Base-by-base conservation (phyloP, 306 rosid species). In the Trichosanthes cucumerina region DNA sequence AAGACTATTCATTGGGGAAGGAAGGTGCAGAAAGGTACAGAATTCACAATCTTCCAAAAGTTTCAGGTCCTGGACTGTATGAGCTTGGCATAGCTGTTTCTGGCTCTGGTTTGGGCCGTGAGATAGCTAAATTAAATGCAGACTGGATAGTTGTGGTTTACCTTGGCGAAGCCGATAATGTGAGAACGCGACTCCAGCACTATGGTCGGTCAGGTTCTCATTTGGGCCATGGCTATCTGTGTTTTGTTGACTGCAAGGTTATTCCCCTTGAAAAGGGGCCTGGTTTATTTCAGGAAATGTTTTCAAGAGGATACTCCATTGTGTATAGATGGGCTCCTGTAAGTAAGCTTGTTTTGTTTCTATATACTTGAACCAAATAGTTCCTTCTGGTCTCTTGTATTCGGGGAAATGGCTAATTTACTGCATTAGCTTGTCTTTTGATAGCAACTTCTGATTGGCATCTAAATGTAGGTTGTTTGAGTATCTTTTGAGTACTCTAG, bases 291-390 rank as follows among this genome's bases (percentile, higher is more conserved):
- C 86, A 84, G 36, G 86, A 87, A 47, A 83, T 90, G 1, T 86
- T 94, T 80, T 75, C 86, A 11, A 83, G 77, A 64, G 90, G 91
- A 72, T 90, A 81, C 84, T 82, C 96, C 11, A 81, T 94, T 57
- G 85, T 89, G 54, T 94, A 75, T 81, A 85, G 98, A 94, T 92
- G 98, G 97, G 93, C 95, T 60, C 84, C 89, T 78, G 98, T 94
- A 81, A 90, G 96, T 87, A 69, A 59, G 84, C 62, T 49, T 70
- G 31, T 75, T 71, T 34, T 63, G 76, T 56, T 49, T 64, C 6
- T 80, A 81, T 53, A 21, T 53, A 31, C 59, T 39, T 63, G 65
- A 41, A 83, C 56, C 33, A 28, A 60, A 72, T 28, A 9, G 41
- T 72, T 24, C 3, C 36, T 14, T 47, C 23, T 72, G 41, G 56